Base-by-base conservation (phyloP, 208 protist genomes). In the Trypanosomatidae sp. region DNA sequence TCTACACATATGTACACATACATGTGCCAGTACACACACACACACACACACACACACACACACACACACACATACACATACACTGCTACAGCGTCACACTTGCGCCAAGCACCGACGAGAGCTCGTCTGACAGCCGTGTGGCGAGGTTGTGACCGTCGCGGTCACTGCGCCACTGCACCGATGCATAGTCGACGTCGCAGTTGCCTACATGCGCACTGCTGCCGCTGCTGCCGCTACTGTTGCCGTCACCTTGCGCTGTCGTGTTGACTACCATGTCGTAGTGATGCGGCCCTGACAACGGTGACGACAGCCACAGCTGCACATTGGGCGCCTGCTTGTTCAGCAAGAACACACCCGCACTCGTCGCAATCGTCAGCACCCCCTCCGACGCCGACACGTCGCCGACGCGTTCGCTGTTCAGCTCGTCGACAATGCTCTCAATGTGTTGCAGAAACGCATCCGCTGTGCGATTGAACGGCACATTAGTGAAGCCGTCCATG, bases 301-400 rank as follows among this genome's bases (percentile, higher is more conserved):
- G 89, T 0, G 89, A 96, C 2, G 86, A 94, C 10, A 94, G 71
- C 89, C 89, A 96, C 42, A 96, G 53, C 65, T 94, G 85, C 47
- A 86, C 55, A 37, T 88, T 96, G 2, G 89, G 86, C 6, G 83
- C 83, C 61, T 96, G 89, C 55, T 93, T 92, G 54, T 96, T 96
- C 11, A 96, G 39, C n/a, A 96, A 70, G 50, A 86, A 93, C 2
- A 73, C 76, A 10, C 87, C 84, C 2, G 48, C 42, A 19, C 13
- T 42, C 35, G 83, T 81, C 22, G 83, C 71, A 16, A 96, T 57
- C 1, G 60, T 74, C 18, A 96, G 65, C 49, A 96, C 89, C 20
- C 82, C 83, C 25, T 56, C 64, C 27, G 33, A 61, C 37, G 52
- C 58, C 57, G 41, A 71, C 26, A 90, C 43, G 32, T 94, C 86